A percentile compares a stretch with the other conserved stretches of the same genome.
Conservation (phyloP, 1,139 yeast genomes). For the Geotrichum reessii region DNA sequence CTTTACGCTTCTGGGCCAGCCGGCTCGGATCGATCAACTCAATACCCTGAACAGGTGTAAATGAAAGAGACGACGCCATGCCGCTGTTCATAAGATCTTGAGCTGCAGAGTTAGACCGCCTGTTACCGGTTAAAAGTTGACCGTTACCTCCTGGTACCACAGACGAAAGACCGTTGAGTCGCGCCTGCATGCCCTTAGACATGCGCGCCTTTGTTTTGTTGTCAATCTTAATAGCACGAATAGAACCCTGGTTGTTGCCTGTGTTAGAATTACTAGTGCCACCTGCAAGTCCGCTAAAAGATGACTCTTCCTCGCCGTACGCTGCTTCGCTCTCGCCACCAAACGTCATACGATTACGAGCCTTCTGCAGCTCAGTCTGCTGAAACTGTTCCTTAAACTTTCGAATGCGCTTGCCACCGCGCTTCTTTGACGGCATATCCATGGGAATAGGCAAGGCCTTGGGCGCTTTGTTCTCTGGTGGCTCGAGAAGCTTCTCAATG, state of each 20-base stretch:
- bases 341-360: constrained; percentile 80
- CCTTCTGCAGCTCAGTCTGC: constrained; percentile 72
- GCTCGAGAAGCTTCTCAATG: constrained; percentile 65
- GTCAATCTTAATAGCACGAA: constrained; percentile 38
- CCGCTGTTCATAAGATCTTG: constrained; percentile 25
- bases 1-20: constrained; percentile 9
- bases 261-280: constrained; percentile 53
- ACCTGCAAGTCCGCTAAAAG: constrained; percentile 47
- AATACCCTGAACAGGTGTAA: constrained; percentile 33
- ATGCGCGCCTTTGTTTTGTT: constrained; percentile 33
- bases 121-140: background rate
- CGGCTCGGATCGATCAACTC: constrained; percentile 30
- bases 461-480: constrained; percentile 63
- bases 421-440: constrained; percentile 68
- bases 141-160: constrained; percentile 2
- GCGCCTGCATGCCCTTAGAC: constrained; percentile 34
- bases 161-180: constrained; percentile 23
- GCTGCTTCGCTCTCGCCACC: constrained; percentile 67
- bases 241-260: constrained; percentile 25
- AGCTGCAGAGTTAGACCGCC: constrained; percentile 7
- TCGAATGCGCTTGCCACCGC: constrained; percentile 81
- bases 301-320: constrained; percentile 58
- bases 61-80: constrained; percentile 30
- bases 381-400: constrained; percentile 77
- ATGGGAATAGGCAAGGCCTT: constrained; percentile 83